phyloP scores from a whole-genome alignment of 2,329 filamentous ascomycete genomes.

The Cytospora piceae region DNA sequence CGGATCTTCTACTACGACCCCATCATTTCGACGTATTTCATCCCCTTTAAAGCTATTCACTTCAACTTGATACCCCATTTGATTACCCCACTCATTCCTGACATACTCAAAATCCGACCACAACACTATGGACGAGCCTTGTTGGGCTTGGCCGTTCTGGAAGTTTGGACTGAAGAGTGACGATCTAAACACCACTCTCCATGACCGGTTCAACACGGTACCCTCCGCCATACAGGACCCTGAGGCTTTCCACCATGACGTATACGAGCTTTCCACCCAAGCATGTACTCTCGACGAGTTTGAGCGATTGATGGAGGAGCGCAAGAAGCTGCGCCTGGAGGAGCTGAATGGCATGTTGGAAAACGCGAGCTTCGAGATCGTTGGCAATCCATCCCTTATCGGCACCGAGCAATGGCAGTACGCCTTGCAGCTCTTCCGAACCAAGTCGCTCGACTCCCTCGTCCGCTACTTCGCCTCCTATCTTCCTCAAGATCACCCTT shows the following conservation, averaged over 20 bases:
- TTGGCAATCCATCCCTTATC: conserved; percentile 62
- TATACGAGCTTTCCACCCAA: conserved; percentile 59
- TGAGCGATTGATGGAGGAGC: conserved; percentile 56
- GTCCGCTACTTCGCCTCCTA: conserved; percentile 64
- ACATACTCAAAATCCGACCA: conserved; percentile 5
- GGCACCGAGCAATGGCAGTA: conserved; percentile 62
- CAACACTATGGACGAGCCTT: conserved; percentile 56
- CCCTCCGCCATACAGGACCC: conserved; percentile 60
- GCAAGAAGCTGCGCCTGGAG: conserved; percentile 56
- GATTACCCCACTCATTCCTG: conserved; percentile 23
- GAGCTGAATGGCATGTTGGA: conserved; percentile 60
- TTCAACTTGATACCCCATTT: conserved; percentile 30
- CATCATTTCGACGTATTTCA: conserved; percentile 28
- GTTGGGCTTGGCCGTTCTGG: conserved; percentile 61
- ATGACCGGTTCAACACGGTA: conserved; percentile 64
- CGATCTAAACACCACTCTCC: conserved; percentile 60
- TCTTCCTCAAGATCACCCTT: conserved; percentile 55
- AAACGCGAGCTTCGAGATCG: conserved; percentile 63
- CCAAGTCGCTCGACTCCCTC: conserved; percentile 62
- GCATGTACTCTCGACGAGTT: conserved; percentile 58
- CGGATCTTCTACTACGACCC: conserved; percentile 31
- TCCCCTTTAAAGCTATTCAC: conserved; percentile 22
- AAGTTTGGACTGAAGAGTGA: conserved; percentile 66
- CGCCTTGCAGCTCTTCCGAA: conserved; percentile 62
- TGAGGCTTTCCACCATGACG: conserved; percentile 64